These are phyloP conservation scores for Phytopythium chamaehyphon DNA, from an alignment of 352 stramenopile genomes.

Conservation along the genomic window DNA sequence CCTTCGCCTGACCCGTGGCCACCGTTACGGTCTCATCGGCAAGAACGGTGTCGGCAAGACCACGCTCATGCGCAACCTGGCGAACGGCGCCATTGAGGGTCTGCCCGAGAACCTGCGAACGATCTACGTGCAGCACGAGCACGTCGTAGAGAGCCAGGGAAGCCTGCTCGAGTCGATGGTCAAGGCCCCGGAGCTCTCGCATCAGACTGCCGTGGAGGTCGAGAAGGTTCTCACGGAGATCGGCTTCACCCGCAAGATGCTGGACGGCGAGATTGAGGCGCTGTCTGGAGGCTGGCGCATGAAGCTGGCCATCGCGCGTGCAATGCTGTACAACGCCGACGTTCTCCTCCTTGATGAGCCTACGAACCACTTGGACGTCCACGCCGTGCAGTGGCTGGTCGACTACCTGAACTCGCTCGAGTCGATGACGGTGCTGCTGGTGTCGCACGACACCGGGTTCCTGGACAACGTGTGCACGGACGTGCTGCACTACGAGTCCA, in stretches of 20 bases:
- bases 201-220: conserved; percentile 71
- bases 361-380: conserved; percentile 92
- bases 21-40: conserved; percentile 95
- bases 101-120: conserved; percentile 91
- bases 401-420: conserved; percentile 95
- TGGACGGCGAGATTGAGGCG: conserved; percentile 90
- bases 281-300: conserved; percentile 96
- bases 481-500: conserved; percentile 95
- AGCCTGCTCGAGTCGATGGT: conserved; percentile 61
- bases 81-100: conserved; percentile 88
- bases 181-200: conserved; percentile 66
- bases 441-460: conserved; percentile 97
- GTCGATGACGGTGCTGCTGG: conserved; percentile 94
- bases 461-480: conserved; percentile 97
- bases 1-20: conserved; percentile 92
- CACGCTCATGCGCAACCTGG: conserved; percentile 92
- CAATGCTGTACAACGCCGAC: conserved; percentile 94
- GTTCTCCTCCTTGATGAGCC: conserved; percentile 94
- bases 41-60: conserved; percentile 97
- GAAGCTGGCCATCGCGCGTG: conserved; percentile 94
- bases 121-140: conserved; percentile 96
- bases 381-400: conserved; percentile 97
- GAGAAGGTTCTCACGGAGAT: conserved; percentile 83
- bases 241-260: conserved; percentile 92
- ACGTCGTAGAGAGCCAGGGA: conserved; percentile 90